phyloP scores from a whole-genome alignment of 2,329 filamentous ascomycete species.

The Cercospora beticola region DNA sequence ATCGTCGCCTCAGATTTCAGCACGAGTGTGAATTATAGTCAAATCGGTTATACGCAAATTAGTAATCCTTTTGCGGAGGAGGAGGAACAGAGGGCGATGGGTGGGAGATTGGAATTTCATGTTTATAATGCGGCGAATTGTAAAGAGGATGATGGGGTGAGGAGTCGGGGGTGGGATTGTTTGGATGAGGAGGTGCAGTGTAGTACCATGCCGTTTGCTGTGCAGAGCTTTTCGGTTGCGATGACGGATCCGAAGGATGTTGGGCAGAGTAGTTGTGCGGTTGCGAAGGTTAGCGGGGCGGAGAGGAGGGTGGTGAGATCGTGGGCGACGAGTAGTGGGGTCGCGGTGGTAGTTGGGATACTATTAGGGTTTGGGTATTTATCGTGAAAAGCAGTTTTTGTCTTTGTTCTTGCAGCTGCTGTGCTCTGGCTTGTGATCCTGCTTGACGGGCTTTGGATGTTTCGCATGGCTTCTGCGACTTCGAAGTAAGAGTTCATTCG shows the following conservation, averaged over 20 bases:
- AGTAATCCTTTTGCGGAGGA: slow-evolving; percentile 11
- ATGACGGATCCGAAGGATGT: slow-evolving; percentile 21
- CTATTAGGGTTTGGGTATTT: neutral
- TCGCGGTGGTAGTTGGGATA: neutral
- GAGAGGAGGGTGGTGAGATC: neutral
- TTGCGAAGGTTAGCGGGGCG: slow-evolving; percentile 8
- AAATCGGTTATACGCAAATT: slow-evolving; percentile 16
- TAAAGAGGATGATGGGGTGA: slow-evolving; percentile 7
- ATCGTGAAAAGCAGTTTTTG: neutral
- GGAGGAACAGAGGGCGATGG: neutral
- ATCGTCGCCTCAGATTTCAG: slow-evolving; percentile 5
- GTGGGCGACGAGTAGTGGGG: neutral
- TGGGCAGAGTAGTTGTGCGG: slow-evolving; percentile 14
- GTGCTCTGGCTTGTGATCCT: neutral
- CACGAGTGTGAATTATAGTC: slow-evolving; percentile 5
- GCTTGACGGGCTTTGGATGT: neutral
- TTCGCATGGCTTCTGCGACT: neutral
- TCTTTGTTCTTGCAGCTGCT: neutral
- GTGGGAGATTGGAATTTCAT: slow-evolving; percentile 13
- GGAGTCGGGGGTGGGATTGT: slow-evolving; percentile 14
- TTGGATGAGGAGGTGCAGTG: slow-evolving; percentile 9
- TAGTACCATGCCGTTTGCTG: slow-evolving; percentile 10
- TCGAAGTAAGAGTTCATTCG: neutral
- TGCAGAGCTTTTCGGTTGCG: slow-evolving; percentile 17
- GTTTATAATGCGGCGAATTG: slow-evolving; percentile 16